Evolutionary conservation across 1,284 basidiomycete species (phyloP).

Genomic region (Phaffia rhodozyma): DNA sequence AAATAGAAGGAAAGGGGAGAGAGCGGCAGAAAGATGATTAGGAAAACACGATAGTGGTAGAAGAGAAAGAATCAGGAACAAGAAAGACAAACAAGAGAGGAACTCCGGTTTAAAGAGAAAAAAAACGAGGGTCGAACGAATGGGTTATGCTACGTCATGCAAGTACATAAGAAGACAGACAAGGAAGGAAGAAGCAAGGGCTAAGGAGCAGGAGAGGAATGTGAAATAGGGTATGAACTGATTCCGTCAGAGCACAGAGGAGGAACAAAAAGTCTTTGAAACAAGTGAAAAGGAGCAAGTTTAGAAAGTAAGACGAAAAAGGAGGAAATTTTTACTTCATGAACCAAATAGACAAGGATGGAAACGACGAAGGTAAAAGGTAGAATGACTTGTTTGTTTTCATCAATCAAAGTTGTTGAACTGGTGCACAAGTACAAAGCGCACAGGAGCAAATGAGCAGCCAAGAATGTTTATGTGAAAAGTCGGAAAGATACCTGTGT

Average conservation of each 20-base stretch:
- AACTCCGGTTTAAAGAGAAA: no score
- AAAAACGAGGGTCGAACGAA: no score
- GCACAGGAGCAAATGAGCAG: no score
- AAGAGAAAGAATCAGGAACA: no score
- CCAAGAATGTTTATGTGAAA: no score
- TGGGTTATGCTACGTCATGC: neutral
- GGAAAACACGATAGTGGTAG: no score
- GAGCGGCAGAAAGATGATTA: no score
- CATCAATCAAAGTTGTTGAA: neutral
- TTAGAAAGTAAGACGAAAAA: neutral
- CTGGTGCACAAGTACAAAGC: neutral
- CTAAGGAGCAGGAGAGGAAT: neutral
- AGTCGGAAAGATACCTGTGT: no score
- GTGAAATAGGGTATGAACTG: neutral
- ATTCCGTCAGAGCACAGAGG: neutral
- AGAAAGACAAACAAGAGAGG: no score
- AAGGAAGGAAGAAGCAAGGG: neutral
- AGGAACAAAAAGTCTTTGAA: neutral
- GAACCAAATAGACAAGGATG: neutral
- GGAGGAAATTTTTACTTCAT: neutral
- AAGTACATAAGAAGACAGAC: neutral
- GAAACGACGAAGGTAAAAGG: neutral
- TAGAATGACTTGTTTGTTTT: neutral
- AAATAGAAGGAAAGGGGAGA: no score
- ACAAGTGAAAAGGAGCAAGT: neutral